These are phyloP conservation scores for Gymnopus androsaceus DNA, from an alignment of 1,284 basidiomycete species.

Conservation along the genomic window DNA sequence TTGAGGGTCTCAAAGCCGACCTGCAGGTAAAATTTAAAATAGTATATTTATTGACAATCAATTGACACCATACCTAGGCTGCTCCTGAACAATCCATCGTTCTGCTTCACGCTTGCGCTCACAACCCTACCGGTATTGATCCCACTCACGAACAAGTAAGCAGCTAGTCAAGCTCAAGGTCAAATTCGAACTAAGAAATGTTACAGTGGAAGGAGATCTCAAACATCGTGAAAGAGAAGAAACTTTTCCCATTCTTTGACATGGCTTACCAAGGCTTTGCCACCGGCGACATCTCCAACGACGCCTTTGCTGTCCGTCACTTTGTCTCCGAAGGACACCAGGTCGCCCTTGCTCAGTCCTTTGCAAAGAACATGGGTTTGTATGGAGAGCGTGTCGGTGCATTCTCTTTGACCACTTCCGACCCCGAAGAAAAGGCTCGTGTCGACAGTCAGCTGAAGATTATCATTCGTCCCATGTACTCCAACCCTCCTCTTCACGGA, in stretches of 20 bases:
- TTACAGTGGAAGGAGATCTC: constrained; percentile 96
- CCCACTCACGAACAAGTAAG: constrained; percentile 90
- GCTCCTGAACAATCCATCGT: constrained; percentile 82
- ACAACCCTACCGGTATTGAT: constrained; percentile 98
- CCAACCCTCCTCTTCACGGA: constrained; percentile 96
- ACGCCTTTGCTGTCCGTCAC: constrained; percentile 94
- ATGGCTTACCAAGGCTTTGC: constrained; percentile 99
- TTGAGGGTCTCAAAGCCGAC: constrained; percentile 88
- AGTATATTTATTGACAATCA: constrained; percentile 15
- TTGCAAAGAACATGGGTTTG: constrained; percentile 99
- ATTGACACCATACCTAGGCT: constrained; percentile 46
- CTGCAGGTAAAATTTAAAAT: constrained; percentile 57
- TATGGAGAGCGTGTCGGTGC: constrained; percentile 97
- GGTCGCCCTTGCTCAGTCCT: constrained; percentile 88
- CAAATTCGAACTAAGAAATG: too few species aligned
- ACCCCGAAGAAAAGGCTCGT: constrained; percentile 83
- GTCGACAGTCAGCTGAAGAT: constrained; percentile 96
- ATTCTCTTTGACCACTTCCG: constrained; percentile 82
- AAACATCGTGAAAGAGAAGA: constrained; percentile 84
- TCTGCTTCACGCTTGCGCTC: constrained; percentile 90
- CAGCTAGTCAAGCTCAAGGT: too few species aligned
- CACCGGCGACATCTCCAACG: constrained; percentile 84
- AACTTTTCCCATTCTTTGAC: constrained; percentile 91
- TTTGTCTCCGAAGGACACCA: constrained; percentile 91
- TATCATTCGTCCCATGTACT: constrained; percentile 96